Percentiles rank a stretch among this genome's conserved stretches.
Evolutionary conservation across 768 basidiomycete species (phyloP).

Genomic region (Goffeauzyma gilvescens): DNA sequence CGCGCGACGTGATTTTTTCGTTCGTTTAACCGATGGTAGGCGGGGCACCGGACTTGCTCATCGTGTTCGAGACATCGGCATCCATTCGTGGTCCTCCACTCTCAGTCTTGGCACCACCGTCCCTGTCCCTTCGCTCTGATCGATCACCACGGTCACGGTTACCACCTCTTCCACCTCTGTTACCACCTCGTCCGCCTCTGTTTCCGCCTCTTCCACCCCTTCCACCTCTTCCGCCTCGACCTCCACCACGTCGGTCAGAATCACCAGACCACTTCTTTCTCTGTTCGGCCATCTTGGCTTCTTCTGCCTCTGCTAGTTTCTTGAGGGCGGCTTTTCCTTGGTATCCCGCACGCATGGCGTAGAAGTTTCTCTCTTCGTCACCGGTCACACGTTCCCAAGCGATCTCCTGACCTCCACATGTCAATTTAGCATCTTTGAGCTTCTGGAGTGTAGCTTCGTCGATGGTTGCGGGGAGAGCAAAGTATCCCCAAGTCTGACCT

Average conservation of each 20-base stretch:
- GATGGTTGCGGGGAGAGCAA: constrained; percentile 23
- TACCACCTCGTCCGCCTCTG: constrained; percentile 16
- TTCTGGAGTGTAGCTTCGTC: constrained; percentile 22
- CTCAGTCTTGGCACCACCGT: too few relatives aligned
- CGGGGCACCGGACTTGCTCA: too few relatives aligned
- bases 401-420: constrained; percentile 19
- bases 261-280: not conserved
- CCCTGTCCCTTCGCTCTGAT: too few relatives aligned
- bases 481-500: constrained; percentile 21
- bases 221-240: constrained; percentile 14
- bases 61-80: too few relatives aligned
- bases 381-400: constrained; percentile 23
- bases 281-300: constrained; percentile 10
- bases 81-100: too few relatives aligned
- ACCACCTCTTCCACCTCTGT: constrained; percentile 19
- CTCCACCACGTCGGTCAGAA: constrained; percentile 7
- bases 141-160: constrained; percentile 18
- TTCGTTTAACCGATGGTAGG: too few relatives aligned
- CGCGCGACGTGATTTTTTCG: too few relatives aligned
- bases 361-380: constrained; percentile 28
- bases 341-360: constrained; percentile 29
- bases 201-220: constrained; percentile 13
- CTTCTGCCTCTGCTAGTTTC: constrained; percentile 11
- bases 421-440: constrained; percentile 23
- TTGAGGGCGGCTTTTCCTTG: constrained; percentile 27